These are phyloP conservation scores for Vitis rotundifolia DNA, from an alignment of 164 flowering plant genomes.

Conservation along the genomic window DNA sequence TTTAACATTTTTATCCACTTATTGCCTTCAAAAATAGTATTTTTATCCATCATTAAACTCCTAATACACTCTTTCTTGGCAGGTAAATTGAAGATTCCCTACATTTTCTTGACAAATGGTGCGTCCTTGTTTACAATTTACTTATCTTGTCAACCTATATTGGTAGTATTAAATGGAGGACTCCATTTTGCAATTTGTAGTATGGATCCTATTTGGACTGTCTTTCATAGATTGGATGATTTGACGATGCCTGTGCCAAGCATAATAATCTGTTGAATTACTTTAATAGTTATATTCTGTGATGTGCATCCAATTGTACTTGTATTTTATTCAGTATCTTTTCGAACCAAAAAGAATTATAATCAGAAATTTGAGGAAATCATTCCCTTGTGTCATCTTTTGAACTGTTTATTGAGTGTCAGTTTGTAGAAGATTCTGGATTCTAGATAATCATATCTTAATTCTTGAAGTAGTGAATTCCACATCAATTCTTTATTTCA, in stretches of 20 bases:
- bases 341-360: background rate
- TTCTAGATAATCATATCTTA: background rate
- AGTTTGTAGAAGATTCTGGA: background rate
- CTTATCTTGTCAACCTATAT: background rate
- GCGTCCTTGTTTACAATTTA: slow-evolving; percentile 10
- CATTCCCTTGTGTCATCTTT: background rate
- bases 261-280: too few relatives aligned
- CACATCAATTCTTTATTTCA: background rate
- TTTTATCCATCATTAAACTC: background rate
- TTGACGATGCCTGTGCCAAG: too few relatives aligned
- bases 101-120: slow-evolving; percentile 85
- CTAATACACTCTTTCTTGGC: slow-evolving; percentile 14
- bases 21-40: too few relatives aligned
- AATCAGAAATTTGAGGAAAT: background rate
- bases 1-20: too few relatives aligned
- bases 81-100: slow-evolving; percentile 74
- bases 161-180: background rate
- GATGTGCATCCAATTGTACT: too few relatives aligned
- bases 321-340: too few relatives aligned
- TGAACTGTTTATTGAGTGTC: background rate
- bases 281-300: too few relatives aligned
- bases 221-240: too few relatives aligned
- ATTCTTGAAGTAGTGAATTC: background rate
- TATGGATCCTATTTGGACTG: too few relatives aligned
- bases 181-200: background rate